phyloP scores from a whole-genome alignment of 2,329 filamentous ascomycete species.

The Lasiodiplodia theobromae region DNA sequence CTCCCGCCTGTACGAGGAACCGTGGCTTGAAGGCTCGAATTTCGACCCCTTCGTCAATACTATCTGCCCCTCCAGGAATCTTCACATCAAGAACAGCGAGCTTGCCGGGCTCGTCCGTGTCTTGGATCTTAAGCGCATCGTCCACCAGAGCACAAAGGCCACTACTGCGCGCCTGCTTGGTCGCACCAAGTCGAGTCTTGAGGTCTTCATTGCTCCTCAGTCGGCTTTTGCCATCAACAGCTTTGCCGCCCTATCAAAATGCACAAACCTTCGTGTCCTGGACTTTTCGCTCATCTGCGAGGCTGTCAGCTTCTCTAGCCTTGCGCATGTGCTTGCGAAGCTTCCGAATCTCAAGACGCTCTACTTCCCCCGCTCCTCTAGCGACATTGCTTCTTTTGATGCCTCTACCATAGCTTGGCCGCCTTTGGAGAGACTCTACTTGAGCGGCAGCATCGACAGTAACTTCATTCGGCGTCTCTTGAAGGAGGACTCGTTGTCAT shows the following conservation, averaged over 20 bases:
- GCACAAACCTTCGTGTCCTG: constrained; percentile 55
- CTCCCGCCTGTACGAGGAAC: constrained; percentile 59
- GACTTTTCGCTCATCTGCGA: constrained; percentile 63
- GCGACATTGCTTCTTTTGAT: constrained; percentile 41
- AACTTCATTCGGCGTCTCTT: constrained; percentile 51
- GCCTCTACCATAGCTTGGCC: constrained; percentile 51
- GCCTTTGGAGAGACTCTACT: constrained; percentile 50
- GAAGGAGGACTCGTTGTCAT: constrained; percentile 36
- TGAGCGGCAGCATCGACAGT: constrained; percentile 54
- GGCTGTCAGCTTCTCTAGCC: constrained; percentile 54
- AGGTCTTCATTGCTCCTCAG: constrained; percentile 64
- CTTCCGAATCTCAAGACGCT: constrained; percentile 55
- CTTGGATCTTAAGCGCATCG: constrained; percentile 62
- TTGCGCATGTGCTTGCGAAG: constrained; percentile 59
- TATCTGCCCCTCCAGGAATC: constrained; percentile 60
- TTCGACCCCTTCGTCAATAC: constrained; percentile 63
- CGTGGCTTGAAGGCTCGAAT: constrained; percentile 59
- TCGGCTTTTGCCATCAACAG: constrained; percentile 65
- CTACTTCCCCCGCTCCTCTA: constrained; percentile 51
- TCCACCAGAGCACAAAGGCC: constrained; percentile 66
- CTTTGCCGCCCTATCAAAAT: constrained; percentile 64
- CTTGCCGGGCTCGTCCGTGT: constrained; percentile 59
- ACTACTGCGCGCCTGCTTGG: constrained; percentile 64
- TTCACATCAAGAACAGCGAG: constrained; percentile 57
- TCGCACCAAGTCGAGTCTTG: constrained; percentile 59